Evolutionary conservation across 164 flowering plant species (phyloP).

Genomic region (Protea cynaroides): DNA sequence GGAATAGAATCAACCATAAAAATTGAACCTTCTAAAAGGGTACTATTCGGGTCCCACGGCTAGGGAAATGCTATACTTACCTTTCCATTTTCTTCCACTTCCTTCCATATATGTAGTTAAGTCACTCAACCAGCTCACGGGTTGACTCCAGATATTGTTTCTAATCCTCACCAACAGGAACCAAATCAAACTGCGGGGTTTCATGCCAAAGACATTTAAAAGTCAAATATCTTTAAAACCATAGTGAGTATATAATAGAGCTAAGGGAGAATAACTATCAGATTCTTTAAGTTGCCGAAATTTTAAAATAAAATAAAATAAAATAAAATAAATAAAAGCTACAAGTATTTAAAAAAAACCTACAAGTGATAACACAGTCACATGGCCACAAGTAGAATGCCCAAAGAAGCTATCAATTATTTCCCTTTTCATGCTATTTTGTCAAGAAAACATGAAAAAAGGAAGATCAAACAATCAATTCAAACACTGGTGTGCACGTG

Average conservation of each 20-base stretch:
- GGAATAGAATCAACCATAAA: conserved; percentile 60
- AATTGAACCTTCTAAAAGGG: conserved; percentile 15
- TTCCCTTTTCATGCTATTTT: background rate
- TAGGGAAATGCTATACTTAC: conserved; percentile 31
- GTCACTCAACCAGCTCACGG: conserved; percentile 83
- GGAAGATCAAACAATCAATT: background rate
- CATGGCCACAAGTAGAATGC: background rate
- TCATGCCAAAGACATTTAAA: conserved; percentile 29
- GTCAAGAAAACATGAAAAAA: background rate
- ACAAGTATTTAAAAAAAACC: too few relatives aligned
- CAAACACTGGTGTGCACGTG: background rate
- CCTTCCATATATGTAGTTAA: conserved; percentile 80
- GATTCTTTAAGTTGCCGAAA: background rate
- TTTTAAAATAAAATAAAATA: too few relatives aligned
- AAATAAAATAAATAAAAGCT: too few relatives aligned
- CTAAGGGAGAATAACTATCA: background rate
- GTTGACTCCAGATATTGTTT: conserved; percentile 92
- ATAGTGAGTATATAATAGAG: background rate
- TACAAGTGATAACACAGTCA: background rate
- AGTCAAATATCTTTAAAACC: conserved; percentile 20
- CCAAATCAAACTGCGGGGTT: conserved; percentile 86
- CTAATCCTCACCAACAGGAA: conserved; percentile 97
- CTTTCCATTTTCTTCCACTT: conserved; percentile 99
- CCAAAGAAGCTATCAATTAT: background rate
- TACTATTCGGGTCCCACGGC: background rate